Percentiles rank a stretch among this genome's conserved stretches.
These are phyloP conservation scores for Discostella stelligeroides DNA, from an alignment of 108 stramenopile genomes.

Conservation along the genomic window DNA sequence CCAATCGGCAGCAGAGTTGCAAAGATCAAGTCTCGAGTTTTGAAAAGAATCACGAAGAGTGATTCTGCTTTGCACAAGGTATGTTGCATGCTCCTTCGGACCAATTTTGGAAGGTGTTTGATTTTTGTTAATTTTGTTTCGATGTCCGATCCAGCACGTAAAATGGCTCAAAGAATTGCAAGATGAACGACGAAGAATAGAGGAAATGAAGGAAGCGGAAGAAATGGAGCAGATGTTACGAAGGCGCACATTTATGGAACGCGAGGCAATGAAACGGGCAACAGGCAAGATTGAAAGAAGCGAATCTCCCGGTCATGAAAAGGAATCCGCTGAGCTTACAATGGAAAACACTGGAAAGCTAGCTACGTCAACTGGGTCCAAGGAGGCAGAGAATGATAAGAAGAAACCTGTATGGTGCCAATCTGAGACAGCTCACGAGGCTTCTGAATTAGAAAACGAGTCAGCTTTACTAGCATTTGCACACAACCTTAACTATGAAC, in stretches of 20 bases:
- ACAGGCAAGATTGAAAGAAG: slow-evolving; percentile 13
- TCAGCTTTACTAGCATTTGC: slow-evolving; percentile 81
- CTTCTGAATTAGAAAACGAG: slow-evolving; percentile 54
- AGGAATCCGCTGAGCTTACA: not conserved
- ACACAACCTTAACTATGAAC: slow-evolving; percentile 74
- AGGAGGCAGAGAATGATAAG: slow-evolving; percentile 19
- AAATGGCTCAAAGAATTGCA: slow-evolving; percentile 48
- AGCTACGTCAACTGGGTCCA: not conserved
- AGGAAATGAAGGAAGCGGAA: slow-evolving; percentile 44
- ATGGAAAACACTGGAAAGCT: not conserved
- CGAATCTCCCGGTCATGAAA: not conserved
- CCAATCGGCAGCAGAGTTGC: slow-evolving; percentile 29
- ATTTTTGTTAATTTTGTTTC: not conserved
- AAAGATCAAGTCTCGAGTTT: slow-evolving; percentile 41
- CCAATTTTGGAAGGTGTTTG: too few species aligned
- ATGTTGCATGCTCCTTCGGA: not conserved
- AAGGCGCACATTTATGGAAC: slow-evolving; percentile 43
- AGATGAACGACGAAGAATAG: slow-evolving; percentile 18
- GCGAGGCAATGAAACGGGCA: slow-evolving; percentile 57
- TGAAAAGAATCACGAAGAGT: slow-evolving; percentile 48
- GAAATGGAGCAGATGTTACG: slow-evolving; percentile 31
- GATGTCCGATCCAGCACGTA: slow-evolving; percentile 16
- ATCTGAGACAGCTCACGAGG: slow-evolving; percentile 59
- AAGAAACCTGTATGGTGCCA: slow-evolving; percentile 77
- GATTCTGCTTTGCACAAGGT: slow-evolving; percentile 38